Conservation (phyloP, 2,329 filamentous ascomycete species). For the Tolypocladium capitatum region DNA sequence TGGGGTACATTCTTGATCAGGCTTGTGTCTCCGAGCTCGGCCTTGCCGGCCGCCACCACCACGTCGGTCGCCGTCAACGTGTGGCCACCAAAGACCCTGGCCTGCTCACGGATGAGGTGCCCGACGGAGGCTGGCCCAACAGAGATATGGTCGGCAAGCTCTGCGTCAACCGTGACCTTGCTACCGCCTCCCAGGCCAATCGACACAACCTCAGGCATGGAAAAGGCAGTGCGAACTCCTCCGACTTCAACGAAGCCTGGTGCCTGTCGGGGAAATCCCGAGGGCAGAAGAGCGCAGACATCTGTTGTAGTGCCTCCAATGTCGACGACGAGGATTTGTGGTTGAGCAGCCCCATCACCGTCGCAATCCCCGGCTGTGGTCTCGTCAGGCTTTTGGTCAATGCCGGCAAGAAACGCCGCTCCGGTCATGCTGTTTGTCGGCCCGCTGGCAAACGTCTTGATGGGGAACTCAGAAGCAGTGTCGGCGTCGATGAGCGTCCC, state of each 20-base stretch:
- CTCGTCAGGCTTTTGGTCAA: conserved; percentile 17
- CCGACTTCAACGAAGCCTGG: conserved; percentile 44
- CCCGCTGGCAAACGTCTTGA: conserved; percentile 39
- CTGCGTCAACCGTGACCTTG: conserved; percentile 12
- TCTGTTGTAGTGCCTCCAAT: conserved; percentile 50
- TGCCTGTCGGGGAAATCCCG: conserved; percentile 46
- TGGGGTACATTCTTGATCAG: conserved; percentile 14
- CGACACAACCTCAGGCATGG: conserved; percentile 41
- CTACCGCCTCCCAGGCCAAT: conserved; percentile 44
- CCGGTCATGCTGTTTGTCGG: conserved; percentile 41
- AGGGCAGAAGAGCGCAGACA: conserved; percentile 41
- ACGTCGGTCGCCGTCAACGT: conserved; percentile 41
- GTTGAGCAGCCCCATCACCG: conserved; percentile 2
- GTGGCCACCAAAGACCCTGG: conserved; percentile 38
- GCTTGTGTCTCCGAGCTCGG: conserved; percentile 15
- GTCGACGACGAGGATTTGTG: conserved; percentile 37
- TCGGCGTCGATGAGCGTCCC: conserved; percentile 36
- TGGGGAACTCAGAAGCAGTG: conserved; percentile 32
- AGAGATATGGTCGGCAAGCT: conserved; percentile 18
- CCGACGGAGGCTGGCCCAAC: conserved; percentile 47
- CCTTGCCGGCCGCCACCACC: conserved; percentile 23
- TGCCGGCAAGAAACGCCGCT: conserved; percentile 38
- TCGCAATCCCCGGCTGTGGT: not conserved
- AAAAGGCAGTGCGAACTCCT: conserved; percentile 45
- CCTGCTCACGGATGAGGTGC: conserved; percentile 31